Evolutionary conservation across 2,329 filamentous ascomycete genomes (phyloP), one percentile per base, ranked within the genome.

Genomic region (Fusarium foetens): DNA sequence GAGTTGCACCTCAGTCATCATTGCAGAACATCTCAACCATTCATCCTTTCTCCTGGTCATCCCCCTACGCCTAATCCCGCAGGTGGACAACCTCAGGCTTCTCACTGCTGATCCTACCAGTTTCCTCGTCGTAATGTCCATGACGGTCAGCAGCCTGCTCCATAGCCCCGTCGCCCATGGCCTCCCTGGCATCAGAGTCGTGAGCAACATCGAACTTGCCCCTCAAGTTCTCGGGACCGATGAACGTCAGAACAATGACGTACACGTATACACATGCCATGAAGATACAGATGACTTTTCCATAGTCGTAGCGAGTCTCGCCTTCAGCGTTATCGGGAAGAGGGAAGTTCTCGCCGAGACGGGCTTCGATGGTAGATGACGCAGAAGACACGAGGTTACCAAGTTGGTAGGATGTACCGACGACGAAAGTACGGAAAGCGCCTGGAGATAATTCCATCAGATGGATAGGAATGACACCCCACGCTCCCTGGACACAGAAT

Each of bases 241-340:
- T 46, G 14, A 93, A 80, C 0, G 91, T 91, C 60, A 94, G 78
- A 10, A 89, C 3, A 41, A 91, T 85, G n/a, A 88, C 84, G 66
- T 89, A 91, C 31, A 78, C 86, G 74, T 88, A 97, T 2, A 97
- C 94, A 74, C 92, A 94, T 2, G 87, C 94, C 92, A 97, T 94
- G 82, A 97, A 97, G 77, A 97, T 96, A 78, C 91, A 94, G 71
- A 97, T 95, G 14, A 97, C 94, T 75, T 91, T 91, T 42, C 93
- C 94, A 74, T 97, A 97, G 66, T 93, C 84, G 80, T 92, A 94
- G 6, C 92, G 84, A 51, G 82, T 80, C 36, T 82, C 80, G 1
- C 83, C 86, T 2, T 81, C 79, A 23, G 85, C 79, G 2, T 86
- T 87, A 0, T 88, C 83, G 0, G 90, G 85, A 6, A 97, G 85